phyloP scores from a whole-genome alignment of 176 grass and related monocot genomes.

The Cymbopogon citratus region DNA sequence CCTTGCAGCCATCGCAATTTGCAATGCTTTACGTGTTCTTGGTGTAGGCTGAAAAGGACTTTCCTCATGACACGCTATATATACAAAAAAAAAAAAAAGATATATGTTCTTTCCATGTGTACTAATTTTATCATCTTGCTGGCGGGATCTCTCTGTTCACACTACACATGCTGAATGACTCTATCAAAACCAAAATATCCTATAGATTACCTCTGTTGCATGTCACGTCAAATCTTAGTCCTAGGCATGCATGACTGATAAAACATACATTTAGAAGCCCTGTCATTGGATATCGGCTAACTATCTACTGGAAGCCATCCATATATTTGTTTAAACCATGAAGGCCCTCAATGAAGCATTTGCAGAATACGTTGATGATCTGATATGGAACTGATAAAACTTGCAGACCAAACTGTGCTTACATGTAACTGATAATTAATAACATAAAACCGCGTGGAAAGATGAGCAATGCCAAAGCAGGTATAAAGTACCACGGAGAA shows the following conservation, averaged over 20 bases:
- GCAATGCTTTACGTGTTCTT: background rate
- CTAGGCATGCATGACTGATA: background rate
- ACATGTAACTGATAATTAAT: too few relatives aligned
- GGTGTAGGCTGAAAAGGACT: slow-evolving; percentile 1
- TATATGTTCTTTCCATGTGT: background rate
- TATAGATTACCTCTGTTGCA: background rate
- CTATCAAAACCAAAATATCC: background rate
- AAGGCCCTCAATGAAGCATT: too few relatives aligned
- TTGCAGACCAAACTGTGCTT: background rate
- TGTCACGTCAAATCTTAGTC: background rate
- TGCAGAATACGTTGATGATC: too few relatives aligned
- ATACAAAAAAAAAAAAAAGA: too few relatives aligned
- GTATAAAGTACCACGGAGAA: background rate
- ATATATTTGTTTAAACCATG: background rate
- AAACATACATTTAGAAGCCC: too few relatives aligned
- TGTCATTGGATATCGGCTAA: background rate
- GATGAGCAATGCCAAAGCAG: background rate
- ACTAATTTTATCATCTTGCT: background rate
- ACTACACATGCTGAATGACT: background rate
- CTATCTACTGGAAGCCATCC: background rate
- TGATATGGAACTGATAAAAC: background rate
- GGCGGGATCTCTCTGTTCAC: slow-evolving; percentile 34
- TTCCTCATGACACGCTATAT: background rate
- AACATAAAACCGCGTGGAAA: background rate
- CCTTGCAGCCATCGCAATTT: slow-evolving; percentile 2